These are phyloP conservation scores for Clitocybe nebularis DNA, from an alignment of 1,284 basidiomycete species.

Conservation along the genomic window DNA sequence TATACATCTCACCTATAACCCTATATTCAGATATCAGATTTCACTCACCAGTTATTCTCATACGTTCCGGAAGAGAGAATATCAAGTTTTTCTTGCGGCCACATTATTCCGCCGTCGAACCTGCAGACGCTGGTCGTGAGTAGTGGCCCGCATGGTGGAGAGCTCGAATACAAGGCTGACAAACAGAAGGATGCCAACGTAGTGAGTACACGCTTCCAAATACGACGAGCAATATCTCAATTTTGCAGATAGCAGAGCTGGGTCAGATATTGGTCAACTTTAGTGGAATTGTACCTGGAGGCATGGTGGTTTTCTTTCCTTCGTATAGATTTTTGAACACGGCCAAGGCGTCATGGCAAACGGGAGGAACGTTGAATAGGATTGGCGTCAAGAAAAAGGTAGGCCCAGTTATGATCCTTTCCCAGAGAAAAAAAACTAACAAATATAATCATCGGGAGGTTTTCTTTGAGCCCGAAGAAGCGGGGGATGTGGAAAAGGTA, in stretches of 20 bases:
- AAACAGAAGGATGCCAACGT: slow-evolving; percentile 67
- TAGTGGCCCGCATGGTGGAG: slow-evolving; percentile 73
- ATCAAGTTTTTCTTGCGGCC: slow-evolving; percentile 85
- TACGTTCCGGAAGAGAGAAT: slow-evolving; percentile 61
- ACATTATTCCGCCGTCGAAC: slow-evolving; percentile 84
- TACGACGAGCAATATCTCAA: slow-evolving; percentile 28
- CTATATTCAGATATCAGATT: slow-evolving; percentile 77
- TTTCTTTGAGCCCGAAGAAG: slow-evolving; percentile 86
- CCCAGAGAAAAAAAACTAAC: background rate
- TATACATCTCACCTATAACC: slow-evolving; percentile 12
- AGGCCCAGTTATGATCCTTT: background rate
- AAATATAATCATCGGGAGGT: slow-evolving; percentile 49
- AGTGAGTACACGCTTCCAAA: slow-evolving; percentile 36
- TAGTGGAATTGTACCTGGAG: slow-evolving; percentile 75
- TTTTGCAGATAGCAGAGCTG: slow-evolving; percentile 71
- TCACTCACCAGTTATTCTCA: slow-evolving; percentile 80
- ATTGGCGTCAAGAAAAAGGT: slow-evolving; percentile 73
- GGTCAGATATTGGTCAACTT: slow-evolving; percentile 83
- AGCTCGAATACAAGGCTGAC: slow-evolving; percentile 82
- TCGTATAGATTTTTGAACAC: slow-evolving; percentile 83
- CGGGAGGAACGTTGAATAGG: slow-evolving; percentile 57
- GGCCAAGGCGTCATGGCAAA: slow-evolving; percentile 67
- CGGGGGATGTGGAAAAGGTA: slow-evolving; percentile 72
- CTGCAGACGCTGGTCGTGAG: slow-evolving; percentile 77
- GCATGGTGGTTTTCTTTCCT: slow-evolving; percentile 92